A percentile compares a stretch with the other conserved stretches of the same genome.
phyloP scores from a whole-genome alignment of 192 early-diverging fungal species.

The Coemansia sp. region DNA sequence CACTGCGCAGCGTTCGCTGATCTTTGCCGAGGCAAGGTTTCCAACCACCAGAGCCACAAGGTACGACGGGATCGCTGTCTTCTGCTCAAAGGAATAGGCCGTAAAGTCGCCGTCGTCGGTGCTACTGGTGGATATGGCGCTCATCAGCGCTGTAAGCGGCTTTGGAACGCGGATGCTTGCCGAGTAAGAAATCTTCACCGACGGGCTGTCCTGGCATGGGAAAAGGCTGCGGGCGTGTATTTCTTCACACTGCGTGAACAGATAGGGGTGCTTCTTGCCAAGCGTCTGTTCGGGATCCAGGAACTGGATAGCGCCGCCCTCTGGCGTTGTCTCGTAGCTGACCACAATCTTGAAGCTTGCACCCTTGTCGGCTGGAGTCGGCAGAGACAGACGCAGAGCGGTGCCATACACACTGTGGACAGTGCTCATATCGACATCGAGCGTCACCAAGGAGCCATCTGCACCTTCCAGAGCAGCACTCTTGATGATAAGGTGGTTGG shows the following conservation, averaged over 20 bases:
- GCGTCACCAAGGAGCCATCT: conserved; percentile 6
- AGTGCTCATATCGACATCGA: conserved; percentile 37
- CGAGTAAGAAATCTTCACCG: conserved; percentile 86
- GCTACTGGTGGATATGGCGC: conserved; percentile 73
- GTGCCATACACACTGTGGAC: conserved; percentile 71
- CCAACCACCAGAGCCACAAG: conserved; percentile 94
- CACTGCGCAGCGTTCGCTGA: conserved; percentile 92
- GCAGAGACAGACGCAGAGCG: conserved; percentile 66
- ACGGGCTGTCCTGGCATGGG: conserved; percentile 88
- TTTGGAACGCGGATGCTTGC: conserved; percentile 76
- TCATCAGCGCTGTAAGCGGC: conserved; percentile 89
- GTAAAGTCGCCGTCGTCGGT: conserved; percentile 56
- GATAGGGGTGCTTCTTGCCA: conserved; percentile 90
- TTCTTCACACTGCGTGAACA: conserved; percentile 96
- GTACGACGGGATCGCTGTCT: conserved; percentile 90
- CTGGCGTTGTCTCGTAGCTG: conserved; percentile 74
- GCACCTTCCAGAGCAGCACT: conserved; percentile 10
- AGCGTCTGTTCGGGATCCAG: conserved; percentile 89
- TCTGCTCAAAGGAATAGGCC: conserved; percentile 82
- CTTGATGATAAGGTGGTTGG: conserved; percentile 46
- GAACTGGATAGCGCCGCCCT: conserved; percentile 91
- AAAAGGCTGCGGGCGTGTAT: conserved; percentile 92
- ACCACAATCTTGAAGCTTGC: conserved; percentile 62
- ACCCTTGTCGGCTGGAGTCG: conserved; percentile 40
- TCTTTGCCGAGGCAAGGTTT: conserved; percentile 63